These are phyloP conservation scores for Eremothecium coryli DNA, from an alignment of 1,139 yeast species.

Conservation along the genomic window DNA sequence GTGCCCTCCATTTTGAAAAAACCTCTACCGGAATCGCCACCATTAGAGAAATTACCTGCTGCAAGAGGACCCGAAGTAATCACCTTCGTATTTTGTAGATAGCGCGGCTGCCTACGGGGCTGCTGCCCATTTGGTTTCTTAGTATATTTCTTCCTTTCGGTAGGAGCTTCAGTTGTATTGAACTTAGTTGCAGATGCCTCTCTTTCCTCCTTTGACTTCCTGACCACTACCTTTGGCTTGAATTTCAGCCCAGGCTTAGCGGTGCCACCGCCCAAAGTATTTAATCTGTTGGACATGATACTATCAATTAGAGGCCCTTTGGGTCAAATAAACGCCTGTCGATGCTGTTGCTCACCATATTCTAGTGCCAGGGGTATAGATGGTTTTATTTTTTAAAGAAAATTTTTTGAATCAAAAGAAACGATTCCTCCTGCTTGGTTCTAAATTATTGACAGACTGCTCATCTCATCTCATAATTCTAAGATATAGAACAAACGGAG, in stretches of 20 bases:
- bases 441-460: conserved; percentile 1
- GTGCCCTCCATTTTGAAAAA: conserved; percentile 24
- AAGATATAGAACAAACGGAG: too few relatives aligned
- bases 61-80: conserved; percentile 67
- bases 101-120: conserved; percentile 36
- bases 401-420: conserved; percentile 6
- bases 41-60: conserved; percentile 48
- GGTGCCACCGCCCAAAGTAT: conserved; percentile 2
- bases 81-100: conserved; percentile 55
- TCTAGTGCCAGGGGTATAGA: too few relatives aligned
- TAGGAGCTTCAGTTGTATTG: conserved; percentile 31
- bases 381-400: background rate
- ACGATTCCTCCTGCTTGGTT: conserved; percentile 2
- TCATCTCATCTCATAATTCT: conserved; percentile 10
- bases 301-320: background rate
- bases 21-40: conserved; percentile 26
- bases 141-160: conserved; percentile 16
- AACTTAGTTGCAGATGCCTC: conserved; percentile 62
- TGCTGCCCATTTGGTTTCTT: conserved; percentile 29
- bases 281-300: conserved; percentile 3
- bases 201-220: conserved; percentile 76
- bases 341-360: too few relatives aligned
- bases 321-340: too few relatives aligned
- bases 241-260: conserved; percentile 54
- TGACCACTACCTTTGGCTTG: conserved; percentile 73